Evolutionary conservation across 305 asterid genomes (phyloP).

Genomic region (Vinca major): DNA sequence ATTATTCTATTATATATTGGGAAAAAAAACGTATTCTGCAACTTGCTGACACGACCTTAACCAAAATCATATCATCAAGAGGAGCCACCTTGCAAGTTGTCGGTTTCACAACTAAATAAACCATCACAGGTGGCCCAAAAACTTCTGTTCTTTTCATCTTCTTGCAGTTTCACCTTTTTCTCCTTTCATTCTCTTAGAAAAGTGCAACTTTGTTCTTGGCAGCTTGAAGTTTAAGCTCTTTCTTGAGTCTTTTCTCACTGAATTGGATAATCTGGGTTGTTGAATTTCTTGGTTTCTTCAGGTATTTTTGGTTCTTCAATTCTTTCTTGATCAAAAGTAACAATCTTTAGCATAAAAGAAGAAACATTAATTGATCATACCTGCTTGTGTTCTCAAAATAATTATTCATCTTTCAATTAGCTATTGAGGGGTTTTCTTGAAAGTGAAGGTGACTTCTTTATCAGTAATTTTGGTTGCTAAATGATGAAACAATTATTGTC

Average conservation of each 20-base stretch:
- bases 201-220: constrained; percentile 24
- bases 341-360: constrained; percentile 1
- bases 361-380: constrained; percentile 3
- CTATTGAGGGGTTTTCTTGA: not conserved
- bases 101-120: constrained; percentile 22
- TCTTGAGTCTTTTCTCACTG: constrained; percentile 8
- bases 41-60: too few relatives aligned
- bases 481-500: too few relatives aligned
- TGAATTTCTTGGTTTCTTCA: constrained; percentile 11
- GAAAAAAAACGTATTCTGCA: too few relatives aligned
- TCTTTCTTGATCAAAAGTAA: constrained; percentile 3
- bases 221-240: constrained; percentile 13
- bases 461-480: not conserved
- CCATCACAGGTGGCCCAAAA: constrained; percentile 10
- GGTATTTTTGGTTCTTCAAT: constrained; percentile 29
- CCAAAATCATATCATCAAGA: not conserved
- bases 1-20: too few relatives aligned
- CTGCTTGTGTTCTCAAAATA: constrained; percentile 2
- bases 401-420: not conserved
- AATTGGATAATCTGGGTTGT: not conserved
- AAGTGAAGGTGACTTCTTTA: not conserved
- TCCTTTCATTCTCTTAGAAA: constrained; percentile 19
- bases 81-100: constrained; percentile 24
- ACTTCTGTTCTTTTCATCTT: not conserved
- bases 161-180: constrained; percentile 1